Evolutionary conservation across 73 alveolate genomes (phyloP), one percentile per base, ranked within the genome.

Genomic region (Paramecium primaurelia): DNA sequence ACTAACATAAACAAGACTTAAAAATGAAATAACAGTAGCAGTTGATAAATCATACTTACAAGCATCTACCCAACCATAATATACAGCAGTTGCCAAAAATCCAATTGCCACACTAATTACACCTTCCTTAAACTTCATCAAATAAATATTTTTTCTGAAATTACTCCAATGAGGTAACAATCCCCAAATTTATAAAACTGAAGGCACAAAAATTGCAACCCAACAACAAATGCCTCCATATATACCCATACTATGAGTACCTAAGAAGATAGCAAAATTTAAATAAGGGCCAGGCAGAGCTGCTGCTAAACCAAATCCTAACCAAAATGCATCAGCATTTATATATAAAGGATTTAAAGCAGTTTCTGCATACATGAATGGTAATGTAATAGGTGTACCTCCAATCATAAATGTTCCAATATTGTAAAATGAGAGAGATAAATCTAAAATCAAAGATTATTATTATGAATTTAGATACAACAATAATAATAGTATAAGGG

Each of bases 281-380:
- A 75, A 75, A 38, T 75, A 75, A 75, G 88, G 88, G 0, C 88
- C 88, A 9, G 88, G 88, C n/a, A 75, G 18, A 6, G 88, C 58
- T 36, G 88, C 88, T 16, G 88, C 88, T 75, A 75, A 75, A 30
- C 88, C 88, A 37, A 75, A 75, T 2, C 68, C 58, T 75, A 75
- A 10, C 88, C 88, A 75, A 75, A 75, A 75, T 11, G 88, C 88
- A 75, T 75, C 88, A 14, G 88, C 58, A 38, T 36, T 75, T 14
- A 75, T 75, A 38, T 75, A 38, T 75, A 75, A 75, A 9, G 88
- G 60, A 75, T 75, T 75, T 12, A 38, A 22, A n/a, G 18, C 88
- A 4, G 88, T 75, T 75, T 75, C 88, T 75, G 88, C 58, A 75
- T 75, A 75, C 58, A 75, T 75, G 20, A 75, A 75, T 3, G 88